Conservation (phyloP, 805 yeast species). For the Myxozyma vanderwaltii region DNA sequence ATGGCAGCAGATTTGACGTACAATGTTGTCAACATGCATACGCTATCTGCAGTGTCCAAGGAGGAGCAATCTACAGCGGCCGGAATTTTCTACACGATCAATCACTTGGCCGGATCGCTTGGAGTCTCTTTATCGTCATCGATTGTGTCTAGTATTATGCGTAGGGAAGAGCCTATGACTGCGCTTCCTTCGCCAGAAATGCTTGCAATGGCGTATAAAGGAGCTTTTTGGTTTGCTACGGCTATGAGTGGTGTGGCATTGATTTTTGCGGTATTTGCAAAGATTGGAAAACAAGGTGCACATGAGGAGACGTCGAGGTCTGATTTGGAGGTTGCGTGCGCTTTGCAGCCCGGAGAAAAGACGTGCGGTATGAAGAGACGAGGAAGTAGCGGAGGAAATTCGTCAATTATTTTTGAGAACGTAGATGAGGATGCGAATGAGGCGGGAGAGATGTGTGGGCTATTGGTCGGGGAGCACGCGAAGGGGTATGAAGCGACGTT, state of each 20-base stretch:
- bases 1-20: constrained; percentile 53
- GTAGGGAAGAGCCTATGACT: background rate
- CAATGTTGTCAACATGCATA: constrained; percentile 50
- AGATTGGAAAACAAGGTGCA: constrained; percentile 41
- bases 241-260: constrained; percentile 42
- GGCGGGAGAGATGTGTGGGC: constrained; percentile 5
- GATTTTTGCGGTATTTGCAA: constrained; percentile 41
- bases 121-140: constrained; percentile 50
- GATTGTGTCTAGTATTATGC: constrained; percentile 42
- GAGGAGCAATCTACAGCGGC: constrained; percentile 51
- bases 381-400: background rate
- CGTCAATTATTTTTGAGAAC: constrained; percentile 3
- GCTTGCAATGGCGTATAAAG: constrained; percentile 25
- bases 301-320: background rate
- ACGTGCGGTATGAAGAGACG: background rate
- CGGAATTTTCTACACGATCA: constrained; percentile 52
- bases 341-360: background rate
- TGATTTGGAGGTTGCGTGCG: constrained; percentile 17
- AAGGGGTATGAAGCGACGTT: background rate
- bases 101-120: constrained; percentile 48
- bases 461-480: background rate
- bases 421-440: constrained; percentile 12
- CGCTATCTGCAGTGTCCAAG: constrained; percentile 47
- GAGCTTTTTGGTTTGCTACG: constrained; percentile 40
- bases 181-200: background rate